Percentiles rank a stretch among this genome's conserved stretches.
Evolutionary conservation across 495 filamentous ascomycete genomes (phyloP).

Genomic region (Copromyces sp.): DNA sequence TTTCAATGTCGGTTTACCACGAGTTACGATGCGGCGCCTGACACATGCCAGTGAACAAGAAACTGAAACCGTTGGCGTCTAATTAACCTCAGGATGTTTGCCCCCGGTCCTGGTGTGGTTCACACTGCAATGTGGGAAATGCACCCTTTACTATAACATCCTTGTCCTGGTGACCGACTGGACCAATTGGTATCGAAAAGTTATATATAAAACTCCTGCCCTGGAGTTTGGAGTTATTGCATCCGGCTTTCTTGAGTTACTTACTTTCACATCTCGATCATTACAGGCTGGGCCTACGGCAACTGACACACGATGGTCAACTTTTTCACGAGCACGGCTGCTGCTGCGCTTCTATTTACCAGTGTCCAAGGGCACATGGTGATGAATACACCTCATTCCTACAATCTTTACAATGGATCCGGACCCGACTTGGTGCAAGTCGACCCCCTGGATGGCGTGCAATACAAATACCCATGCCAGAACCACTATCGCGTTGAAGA

Average conservation of each 20-base stretch:
- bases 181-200: neutral
- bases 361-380: slow-evolving; percentile 51
- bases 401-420: slow-evolving; percentile 22
- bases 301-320: neutral
- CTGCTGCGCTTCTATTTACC: slow-evolving; percentile 28
- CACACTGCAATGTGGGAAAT: neutral
- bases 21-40: neutral
- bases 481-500: slow-evolving; percentile 24
- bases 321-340: slow-evolving; percentile 1
- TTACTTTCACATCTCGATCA: neutral
- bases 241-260: neutral
- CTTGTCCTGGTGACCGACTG: neutral
- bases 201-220: neutral
- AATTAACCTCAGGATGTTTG: neutral
- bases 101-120: neutral
- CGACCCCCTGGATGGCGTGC: slow-evolving; percentile 44
- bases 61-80: neutral
- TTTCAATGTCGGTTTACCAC: neutral
- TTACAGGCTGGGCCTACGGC: neutral
- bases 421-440: slow-evolving; percentile 29
- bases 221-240: neutral
- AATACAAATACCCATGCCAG: slow-evolving; percentile 66
- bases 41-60: neutral
- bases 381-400: slow-evolving; percentile 56
- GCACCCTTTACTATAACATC: neutral